Evolutionary conservation across 805 yeast genomes (phyloP), one percentile per base, ranked within the genome.

Genomic region (Zygosaccharomyces kombuchaensis): DNA sequence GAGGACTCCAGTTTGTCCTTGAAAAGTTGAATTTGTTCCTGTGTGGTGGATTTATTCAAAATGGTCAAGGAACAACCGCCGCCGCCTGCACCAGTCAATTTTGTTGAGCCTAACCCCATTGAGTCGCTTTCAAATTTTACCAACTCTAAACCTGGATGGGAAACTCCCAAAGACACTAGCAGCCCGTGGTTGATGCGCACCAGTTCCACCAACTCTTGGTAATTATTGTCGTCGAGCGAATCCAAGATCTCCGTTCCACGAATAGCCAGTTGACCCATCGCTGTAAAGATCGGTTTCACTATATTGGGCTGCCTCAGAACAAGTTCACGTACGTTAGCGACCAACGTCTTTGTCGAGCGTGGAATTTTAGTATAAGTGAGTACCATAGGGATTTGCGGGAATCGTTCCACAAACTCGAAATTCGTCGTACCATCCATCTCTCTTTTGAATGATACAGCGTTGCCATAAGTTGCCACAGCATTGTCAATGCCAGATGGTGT

Each of bases 1-100:
- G 56, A 50, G 1, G 60, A 61, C 9, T 69, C 63, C 29, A 73
- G 55, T 14, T 54, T 58, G 6, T 57, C 55, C 36, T 52, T 61
- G 48, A 64, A 64, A 19, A 65, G 65, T 1, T 59, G 57, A 6
- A 77, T 61, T 1, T 54, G 61, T 14, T 64, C 71, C 1, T 56
- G 55, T 1, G 63, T 67, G 2, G 69, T 71, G 34, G 76, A 80
- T 13, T 56, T 54, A 39, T 77, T 70, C 12, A 90, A 71, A 31
- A 93, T 67, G 0, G 98, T 93, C 45, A 93, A 84, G 9, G 98
- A 96, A 71, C 99, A 93, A 2, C 99, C 99, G 41, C 99, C 99
- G 16, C 99, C 99, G 29, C 99, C 99, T 0, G 99, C 99, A 34
- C 99, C 99, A 0, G 99, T 93, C 44, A 93, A 75, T 64, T 93